phyloP scores from a whole-genome alignment of 2,329 filamentous ascomycete species.

The Claviceps fusiformis region DNA sequence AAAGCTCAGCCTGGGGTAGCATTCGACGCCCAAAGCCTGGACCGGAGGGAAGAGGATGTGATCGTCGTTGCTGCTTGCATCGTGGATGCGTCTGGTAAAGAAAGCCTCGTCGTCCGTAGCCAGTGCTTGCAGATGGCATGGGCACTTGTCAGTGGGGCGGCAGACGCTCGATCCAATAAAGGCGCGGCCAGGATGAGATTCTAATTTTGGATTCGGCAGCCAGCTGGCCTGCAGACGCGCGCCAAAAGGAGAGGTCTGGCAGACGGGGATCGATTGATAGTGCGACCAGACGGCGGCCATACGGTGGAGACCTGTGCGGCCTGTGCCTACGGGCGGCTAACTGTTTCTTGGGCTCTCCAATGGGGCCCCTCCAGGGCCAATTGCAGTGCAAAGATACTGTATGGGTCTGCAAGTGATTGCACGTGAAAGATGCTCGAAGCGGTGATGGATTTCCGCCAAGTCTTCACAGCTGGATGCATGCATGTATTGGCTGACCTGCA shows the following conservation, averaged over 20 bases:
- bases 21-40: background rate
- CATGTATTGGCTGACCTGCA: too few relatives aligned
- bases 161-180: constrained; percentile 18
- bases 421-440: too few relatives aligned
- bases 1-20: constrained; percentile 5
- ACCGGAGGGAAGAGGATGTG: background rate
- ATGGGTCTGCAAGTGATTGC: too few relatives aligned
- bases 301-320: constrained; percentile 9
- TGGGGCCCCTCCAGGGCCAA: too few relatives aligned
- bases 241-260: constrained; percentile 18
- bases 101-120: background rate
- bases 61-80: background rate
- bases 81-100: background rate
- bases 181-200: constrained; percentile 8
- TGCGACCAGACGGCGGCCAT: constrained; percentile 7
- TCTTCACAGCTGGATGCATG: too few relatives aligned
- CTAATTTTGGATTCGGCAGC: constrained; percentile 22
- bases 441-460: too few relatives aligned
- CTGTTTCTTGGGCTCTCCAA: constrained; percentile 10
- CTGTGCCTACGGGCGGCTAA: constrained; percentile 12
- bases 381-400: too few relatives aligned
- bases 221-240: constrained; percentile 22
- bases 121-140: too few relatives aligned
- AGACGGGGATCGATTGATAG: constrained; percentile 8
- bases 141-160: background rate